These are phyloP conservation scores for Trichoderma sp. DNA, from an alignment of 2,329 filamentous ascomycete genomes.

Conservation along the genomic window DNA sequence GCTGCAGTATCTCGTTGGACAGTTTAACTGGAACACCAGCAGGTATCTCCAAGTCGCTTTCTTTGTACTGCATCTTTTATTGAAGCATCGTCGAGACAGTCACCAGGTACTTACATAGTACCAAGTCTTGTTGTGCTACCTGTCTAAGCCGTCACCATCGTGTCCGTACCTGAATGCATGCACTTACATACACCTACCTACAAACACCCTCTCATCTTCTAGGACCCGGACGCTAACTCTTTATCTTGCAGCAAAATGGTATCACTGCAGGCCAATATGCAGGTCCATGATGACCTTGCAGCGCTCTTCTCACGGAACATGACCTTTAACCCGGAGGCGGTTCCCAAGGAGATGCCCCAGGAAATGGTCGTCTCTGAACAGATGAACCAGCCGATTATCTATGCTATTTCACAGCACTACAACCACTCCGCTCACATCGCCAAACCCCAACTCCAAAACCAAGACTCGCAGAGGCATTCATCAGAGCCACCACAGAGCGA, in stretches of 20 bases:
- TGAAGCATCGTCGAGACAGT: background rate
- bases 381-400: slow-evolving; percentile 55
- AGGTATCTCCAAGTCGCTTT: slow-evolving; percentile 1
- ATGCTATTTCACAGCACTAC: slow-evolving; percentile 81
- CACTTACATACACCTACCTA: background rate
- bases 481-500: slow-evolving; percentile 54
- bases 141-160: background rate
- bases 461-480: slow-evolving; percentile 46
- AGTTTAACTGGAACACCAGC: background rate
- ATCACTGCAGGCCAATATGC: slow-evolving; percentile 48
- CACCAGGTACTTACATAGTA: background rate
- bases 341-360: slow-evolving; percentile 32
- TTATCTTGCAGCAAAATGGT: slow-evolving; percentile 36
- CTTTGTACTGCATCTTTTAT: background rate
- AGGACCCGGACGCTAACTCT: slow-evolving; percentile 1
- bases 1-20: background rate
- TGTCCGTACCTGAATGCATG: background rate
- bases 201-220: background rate
- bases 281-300: slow-evolving; percentile 80
- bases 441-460: slow-evolving; percentile 38
- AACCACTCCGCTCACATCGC: slow-evolving; percentile 70
- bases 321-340: slow-evolving; percentile 55
- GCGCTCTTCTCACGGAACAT: slow-evolving; percentile 76
- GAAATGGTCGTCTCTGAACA: slow-evolving; percentile 35
- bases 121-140: background rate